Evolutionary conservation across 1,139 yeast genomes (phyloP).

Genomic region (Saccharomycopsis hybrid): DNA sequence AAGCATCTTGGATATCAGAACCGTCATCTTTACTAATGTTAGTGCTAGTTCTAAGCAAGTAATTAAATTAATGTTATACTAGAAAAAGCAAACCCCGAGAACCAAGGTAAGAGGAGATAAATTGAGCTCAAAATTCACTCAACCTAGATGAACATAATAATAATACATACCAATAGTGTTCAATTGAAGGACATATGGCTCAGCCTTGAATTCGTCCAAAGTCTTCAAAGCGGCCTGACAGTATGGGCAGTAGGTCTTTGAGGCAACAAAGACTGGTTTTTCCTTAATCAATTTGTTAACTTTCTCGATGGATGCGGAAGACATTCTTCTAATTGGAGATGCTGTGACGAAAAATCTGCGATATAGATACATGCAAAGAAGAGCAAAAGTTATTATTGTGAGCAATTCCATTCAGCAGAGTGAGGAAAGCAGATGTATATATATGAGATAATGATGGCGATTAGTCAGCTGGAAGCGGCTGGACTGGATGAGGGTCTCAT

Average conservation of each 20-base stretch:
- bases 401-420: too few species aligned
- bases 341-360: not conserved
- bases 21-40: slow-evolving; percentile 38
- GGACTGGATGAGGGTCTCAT: too few species aligned
- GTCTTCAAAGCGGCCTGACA: slow-evolving; percentile 61
- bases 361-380: not conserved
- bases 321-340: not conserved
- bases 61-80: too few species aligned
- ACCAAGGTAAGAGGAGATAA: too few species aligned
- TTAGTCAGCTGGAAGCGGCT: too few species aligned
- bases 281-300: slow-evolving; percentile 56
- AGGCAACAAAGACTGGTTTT: slow-evolving; percentile 75
- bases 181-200: slow-evolving; percentile 61
- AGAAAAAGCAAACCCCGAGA: too few species aligned
- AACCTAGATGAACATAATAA: too few species aligned
- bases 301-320: not conserved
- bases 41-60: too few species aligned
- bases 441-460: too few species aligned
- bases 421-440: too few species aligned
- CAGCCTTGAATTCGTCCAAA: slow-evolving; percentile 41
- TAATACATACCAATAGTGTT: slow-evolving; percentile 35
- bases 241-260: slow-evolving; percentile 73
- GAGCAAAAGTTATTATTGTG: too few species aligned
- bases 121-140: too few species aligned
- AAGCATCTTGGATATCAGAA: slow-evolving; percentile 69